phyloP scores from a whole-genome alignment of 768 basidiomycete species.

The Suillus tomentosus region DNA sequence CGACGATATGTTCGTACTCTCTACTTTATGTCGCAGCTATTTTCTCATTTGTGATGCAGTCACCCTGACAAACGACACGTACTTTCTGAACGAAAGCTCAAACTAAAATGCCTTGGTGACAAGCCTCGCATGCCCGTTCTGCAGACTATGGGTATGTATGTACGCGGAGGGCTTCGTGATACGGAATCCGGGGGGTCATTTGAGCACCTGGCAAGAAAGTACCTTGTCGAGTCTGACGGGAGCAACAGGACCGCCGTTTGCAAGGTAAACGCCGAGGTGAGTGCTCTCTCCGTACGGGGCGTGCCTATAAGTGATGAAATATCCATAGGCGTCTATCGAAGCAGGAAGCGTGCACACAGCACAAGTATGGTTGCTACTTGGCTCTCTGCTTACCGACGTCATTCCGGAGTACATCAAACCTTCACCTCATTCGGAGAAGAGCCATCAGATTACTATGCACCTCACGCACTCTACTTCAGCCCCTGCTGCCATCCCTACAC shows the following conservation, averaged over 20 bases:
- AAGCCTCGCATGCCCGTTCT: slow-evolving; percentile 46
- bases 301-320: neutral
- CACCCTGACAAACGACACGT: slow-evolving; percentile 34
- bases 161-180: slow-evolving; percentile 20
- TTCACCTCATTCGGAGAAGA: slow-evolving; percentile 20
- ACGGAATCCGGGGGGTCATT: slow-evolving; percentile 38
- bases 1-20: slow-evolving; percentile 69
- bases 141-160: slow-evolving; percentile 61
- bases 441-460: slow-evolving; percentile 23
- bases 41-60: slow-evolving; percentile 29
- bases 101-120: slow-evolving; percentile 64
- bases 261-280: slow-evolving; percentile 55
- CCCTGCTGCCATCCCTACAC: slow-evolving; percentile 40
- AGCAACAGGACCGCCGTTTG: slow-evolving; percentile 46
- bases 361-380: slow-evolving; percentile 69
- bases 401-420: slow-evolving; percentile 38
- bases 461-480: slow-evolving; percentile 44
- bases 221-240: slow-evolving; percentile 42
- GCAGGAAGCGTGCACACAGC: slow-evolving; percentile 57
- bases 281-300: slow-evolving; percentile 14
- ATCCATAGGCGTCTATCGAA: slow-evolving; percentile 54
- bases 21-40: neutral
- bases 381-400: slow-evolving; percentile 54
- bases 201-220: slow-evolving; percentile 61
- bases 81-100: slow-evolving; percentile 33